Conservation (phyloP, 495 filamentous ascomycete genomes). For the Aspergillus saccharolyticus region DNA sequence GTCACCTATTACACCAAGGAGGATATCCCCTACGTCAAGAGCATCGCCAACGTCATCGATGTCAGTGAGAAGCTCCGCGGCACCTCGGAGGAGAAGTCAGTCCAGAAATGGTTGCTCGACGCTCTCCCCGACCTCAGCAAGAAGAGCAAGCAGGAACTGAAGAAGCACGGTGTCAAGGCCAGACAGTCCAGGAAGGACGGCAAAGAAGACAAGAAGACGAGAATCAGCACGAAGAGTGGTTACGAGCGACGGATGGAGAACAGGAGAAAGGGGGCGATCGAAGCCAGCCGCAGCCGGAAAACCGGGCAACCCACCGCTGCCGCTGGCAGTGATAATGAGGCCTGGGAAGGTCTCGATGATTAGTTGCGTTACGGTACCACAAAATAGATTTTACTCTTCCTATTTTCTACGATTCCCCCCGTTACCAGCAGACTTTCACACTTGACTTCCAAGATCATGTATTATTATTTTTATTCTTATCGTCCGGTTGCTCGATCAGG, state of each 20-base stretch:
- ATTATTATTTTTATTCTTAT: conserved; percentile 7
- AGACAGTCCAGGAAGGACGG: conserved; percentile 50
- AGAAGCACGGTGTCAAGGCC: conserved; percentile 75
- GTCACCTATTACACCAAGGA: conserved; percentile 94
- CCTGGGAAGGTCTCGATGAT: conserved; percentile 65
- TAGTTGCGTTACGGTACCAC: conserved; percentile 16
- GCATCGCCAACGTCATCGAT: conserved; percentile 86
- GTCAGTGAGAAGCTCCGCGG: conserved; percentile 63
- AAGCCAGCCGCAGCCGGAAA: conserved; percentile 63
- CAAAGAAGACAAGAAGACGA: conserved; percentile 39
- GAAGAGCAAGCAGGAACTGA: conserved; percentile 75
- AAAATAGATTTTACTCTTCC: not conserved
- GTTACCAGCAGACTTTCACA: not conserved
- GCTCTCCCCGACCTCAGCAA: conserved; percentile 77
- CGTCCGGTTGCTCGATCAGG: conserved; percentile 21
- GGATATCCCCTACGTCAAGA: conserved; percentile 85
- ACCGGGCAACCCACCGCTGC: conserved; percentile 25
- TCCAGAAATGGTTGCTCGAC: conserved; percentile 87
- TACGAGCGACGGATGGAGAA: conserved; percentile 78
- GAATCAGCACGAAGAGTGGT: conserved; percentile 90
- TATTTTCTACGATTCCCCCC: conserved; percentile 16
- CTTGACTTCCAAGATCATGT: conserved; percentile 6
- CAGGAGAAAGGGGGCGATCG: conserved; percentile 66
- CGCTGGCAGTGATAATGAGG: conserved; percentile 36
- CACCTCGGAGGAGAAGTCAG: conserved; percentile 39